Evolutionary conservation across 352 stramenopile species (phyloP).

Genomic region (Phytophthora tentaculata): DNA sequence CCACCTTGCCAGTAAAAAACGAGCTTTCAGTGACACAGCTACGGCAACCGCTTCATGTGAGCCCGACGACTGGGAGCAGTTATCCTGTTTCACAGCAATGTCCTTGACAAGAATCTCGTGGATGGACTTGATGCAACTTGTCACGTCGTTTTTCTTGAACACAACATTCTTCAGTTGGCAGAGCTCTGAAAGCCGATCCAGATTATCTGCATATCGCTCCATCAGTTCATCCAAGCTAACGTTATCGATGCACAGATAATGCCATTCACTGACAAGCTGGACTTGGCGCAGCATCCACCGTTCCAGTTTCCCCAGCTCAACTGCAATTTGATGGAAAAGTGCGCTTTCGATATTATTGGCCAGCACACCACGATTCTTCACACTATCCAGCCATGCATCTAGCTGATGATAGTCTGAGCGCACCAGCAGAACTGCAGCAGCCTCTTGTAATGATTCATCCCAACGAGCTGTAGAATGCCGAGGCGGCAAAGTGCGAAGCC

Average conservation of each 20-base stretch:
- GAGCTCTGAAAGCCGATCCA: constrained; percentile 53
- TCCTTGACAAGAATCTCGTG: constrained; percentile 38
- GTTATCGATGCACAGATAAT: constrained; percentile 50
- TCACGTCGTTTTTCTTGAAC: constrained; percentile 46
- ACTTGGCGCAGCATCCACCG: constrained; percentile 71
- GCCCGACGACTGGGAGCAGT: constrained; percentile 4
- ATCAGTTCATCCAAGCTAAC: constrained; percentile 52
- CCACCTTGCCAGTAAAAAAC: constrained; percentile 41
- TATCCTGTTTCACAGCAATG: constrained; percentile 7
- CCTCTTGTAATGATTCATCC: constrained; percentile 30
- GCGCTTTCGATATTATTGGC: constrained; percentile 7
- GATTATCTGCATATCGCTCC: constrained; percentile 61
- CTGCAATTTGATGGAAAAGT: constrained; percentile 41
- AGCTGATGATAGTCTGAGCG: constrained; percentile 23
- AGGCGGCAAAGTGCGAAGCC: constrained; percentile 27
- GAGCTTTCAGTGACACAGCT: constrained; percentile 36
- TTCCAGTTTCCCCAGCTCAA: constrained; percentile 53
- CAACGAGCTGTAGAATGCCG: constrained; percentile 25
- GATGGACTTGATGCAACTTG: constrained; percentile 45
- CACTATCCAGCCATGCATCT: constrained; percentile 15
- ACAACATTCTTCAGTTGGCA: constrained; percentile 51
- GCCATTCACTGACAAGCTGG: constrained; percentile 72
- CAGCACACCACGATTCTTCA: constrained; percentile 1
- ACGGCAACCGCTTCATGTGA: constrained; percentile 44
- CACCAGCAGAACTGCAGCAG: constrained; percentile 33